Evolutionary conservation across 1,284 basidiomycete species (phyloP), one percentile per base, ranked within the genome.

Genomic region (Apiotrichum laibachii): DNA sequence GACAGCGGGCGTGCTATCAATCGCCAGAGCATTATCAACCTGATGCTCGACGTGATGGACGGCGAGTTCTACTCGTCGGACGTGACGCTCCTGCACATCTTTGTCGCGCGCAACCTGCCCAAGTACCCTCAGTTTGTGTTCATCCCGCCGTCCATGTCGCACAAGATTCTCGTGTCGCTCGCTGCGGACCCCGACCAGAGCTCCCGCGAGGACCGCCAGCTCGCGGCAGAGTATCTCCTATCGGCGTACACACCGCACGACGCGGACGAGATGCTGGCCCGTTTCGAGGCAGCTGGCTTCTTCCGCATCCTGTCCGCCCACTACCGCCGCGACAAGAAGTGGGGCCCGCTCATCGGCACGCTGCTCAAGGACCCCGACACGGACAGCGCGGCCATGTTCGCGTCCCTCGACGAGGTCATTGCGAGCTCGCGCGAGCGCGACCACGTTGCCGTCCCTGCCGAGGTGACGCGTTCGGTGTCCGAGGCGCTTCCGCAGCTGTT

Each of bases 211-310:
- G 96, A 99, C 75, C 86, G 96, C 13, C 93, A 99, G 72, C 84
- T 99, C 3, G 96, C 95, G 0, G 87, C 88, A 3, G 96, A 99
- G 78, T 97, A 88, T 74, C 84, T 99, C n/a, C 82, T 99, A 6
- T 98, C 95, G 0, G 85, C 85, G 0, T 96, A 97, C 73, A 91
- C 86, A 40, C 92, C 93, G 0, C 84, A 87, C 58, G 86, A 93
- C 59, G 82, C 82, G 64, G 86, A 88, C 21, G 80, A 81, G 16
- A 83, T 95, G 63, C 77, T 89, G 34, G 72, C 74, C 11, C 77
- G 89, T 1, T 94, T 99, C 69, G 86, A 90, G 71, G 69, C 81
- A 18, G 94, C 95, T 1, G 86, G 88, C 0, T 99, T 99, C 79
- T 93, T 87, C 75, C 85, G 92, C 46, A 94, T 99, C 60, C 80